Base-by-base conservation (phyloP, 1,284 basidiomycete species). In the Trichosporon inkin region DNA sequence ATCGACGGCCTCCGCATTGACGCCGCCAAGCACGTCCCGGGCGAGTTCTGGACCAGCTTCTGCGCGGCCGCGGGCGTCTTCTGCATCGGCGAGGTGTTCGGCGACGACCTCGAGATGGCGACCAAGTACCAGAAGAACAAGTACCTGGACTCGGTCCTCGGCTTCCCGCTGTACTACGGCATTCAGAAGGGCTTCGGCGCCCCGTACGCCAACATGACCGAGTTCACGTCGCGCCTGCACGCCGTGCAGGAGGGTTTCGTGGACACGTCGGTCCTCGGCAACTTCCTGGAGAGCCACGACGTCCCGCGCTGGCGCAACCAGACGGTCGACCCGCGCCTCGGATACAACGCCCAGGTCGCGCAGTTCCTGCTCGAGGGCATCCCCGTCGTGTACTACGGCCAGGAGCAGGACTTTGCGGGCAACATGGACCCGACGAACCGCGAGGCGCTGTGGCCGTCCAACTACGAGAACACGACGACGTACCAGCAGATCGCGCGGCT, bases 211-310 rank as follows among this genome's bases (percentile, higher is more conserved):
- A 90, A 91, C 71, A 83, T 87, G 67, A 81, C 83, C 13, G 82
- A 80, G 0, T 75, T 90, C 56, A 81, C 81, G 1, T 77, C 83
- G 20, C 80, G 83, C 36, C 82, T 88, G 40, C 83, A 85, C 68
- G 67, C 76, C 28, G 79, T 82, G 54, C 87, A 85, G 71, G 80
- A 81, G 57, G 74, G 67, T 10, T 72, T 76, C 68, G 68, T 72
- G 75, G 83, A 84, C 53, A 69, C 81, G 2, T 81, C 81, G 34
- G 69, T 83, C 44, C 81, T 90, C 1, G 89, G 88, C 3, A 90
- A 89, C 68, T 92, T 92, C 77, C 76, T 92, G 35, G 89, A 91
- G 76, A 91, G 91, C 76, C 89, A 91, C 67, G 89, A 91, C 71
- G 65, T 88, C 19, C 85, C 88, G 3, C 83, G 89, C 52, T 90